These are phyloP conservation scores for Nemania diffusa DNA, from an alignment of 2,329 filamentous ascomycete species.

Conservation along the genomic window DNA sequence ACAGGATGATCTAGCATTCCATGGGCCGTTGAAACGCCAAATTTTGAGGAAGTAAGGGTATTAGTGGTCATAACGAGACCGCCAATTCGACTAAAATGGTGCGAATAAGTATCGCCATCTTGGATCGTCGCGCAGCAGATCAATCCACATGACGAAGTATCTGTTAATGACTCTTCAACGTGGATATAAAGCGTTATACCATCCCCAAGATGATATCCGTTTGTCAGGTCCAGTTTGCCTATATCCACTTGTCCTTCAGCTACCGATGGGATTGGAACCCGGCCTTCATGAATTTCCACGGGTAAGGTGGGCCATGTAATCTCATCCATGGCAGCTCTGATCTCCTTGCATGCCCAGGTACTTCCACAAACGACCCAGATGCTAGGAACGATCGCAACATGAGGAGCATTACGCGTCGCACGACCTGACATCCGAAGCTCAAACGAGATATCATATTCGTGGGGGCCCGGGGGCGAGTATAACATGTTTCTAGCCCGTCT, in stretches of 20 bases:
- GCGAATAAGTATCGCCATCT: conserved; percentile 25
- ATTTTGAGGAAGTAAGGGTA: conserved; percentile 27
- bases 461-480: not conserved
- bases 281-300: conserved; percentile 25
- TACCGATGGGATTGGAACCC: conserved; percentile 16
- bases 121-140: conserved; percentile 26
- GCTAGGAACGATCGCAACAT: conserved; percentile 15
- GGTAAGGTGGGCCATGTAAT: conserved; percentile 29
- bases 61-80: conserved; percentile 23
- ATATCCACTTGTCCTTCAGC: conserved; percentile 24
- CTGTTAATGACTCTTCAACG: conserved; percentile 10
- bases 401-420: conserved; percentile 11
- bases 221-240: conserved; percentile 17
- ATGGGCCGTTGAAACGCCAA: conserved; percentile 31
- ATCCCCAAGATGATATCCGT: conserved; percentile 23
- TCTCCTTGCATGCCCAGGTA: conserved; percentile 29
- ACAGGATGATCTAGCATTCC: conserved; percentile 29
- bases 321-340: conserved; percentile 20
- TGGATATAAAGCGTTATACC: conserved; percentile 24
- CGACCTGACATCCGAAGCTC: conserved; percentile 31
- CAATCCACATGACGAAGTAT: conserved; percentile 18
- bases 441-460: conserved; percentile 27
- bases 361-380: conserved; percentile 30
- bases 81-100: conserved; percentile 30
- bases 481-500: conserved; percentile 3